Evolutionary conservation across 306 rosid species (phyloP), one percentile per base, ranked within the genome.

Genomic region (Crotalaria pallida): DNA sequence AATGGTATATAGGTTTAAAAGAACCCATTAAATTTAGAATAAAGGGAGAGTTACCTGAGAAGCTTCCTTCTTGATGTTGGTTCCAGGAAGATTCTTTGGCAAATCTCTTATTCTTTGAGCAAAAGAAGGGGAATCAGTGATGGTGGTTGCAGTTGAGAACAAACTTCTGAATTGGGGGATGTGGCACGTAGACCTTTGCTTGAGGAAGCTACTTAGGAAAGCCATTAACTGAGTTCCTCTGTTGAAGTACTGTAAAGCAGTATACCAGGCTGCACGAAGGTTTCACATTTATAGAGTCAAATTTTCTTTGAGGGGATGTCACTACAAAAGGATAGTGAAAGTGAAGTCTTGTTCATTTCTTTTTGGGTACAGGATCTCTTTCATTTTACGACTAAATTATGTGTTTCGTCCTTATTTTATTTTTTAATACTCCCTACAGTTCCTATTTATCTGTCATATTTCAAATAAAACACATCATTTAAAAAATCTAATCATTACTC

Each of bases 11-110:
- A n/a, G 31, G 3, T 27, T 5, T 5, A 27, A 27, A 27, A 3
- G 4, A 3, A 27, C 31, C 4, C 3, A 7, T 3, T 29, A 1
- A 7, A 29, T 29, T 2, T 5, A 29, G 2, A 18, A 2, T 19
- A 55, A 31, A 48, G 24, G 13, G 24, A 24, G 51, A 48, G 17
- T 43, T 81, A 92, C 98, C 80, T 89, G 89, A 21, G 88, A 81
- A 75, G 82, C 95, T 74, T 89, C 77, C 18, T 70, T 82, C 84
- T 82, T 86, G 83, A 92, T 86, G 44, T 77, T 82, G 77, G 83
- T 92, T 58, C 90, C 95, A 15, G 98, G 98, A 29, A 89, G 89
- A 73, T 83, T 84, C 64, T 88, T 92, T 5, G 98, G 98, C 17
- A 93, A 87, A 76, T 88, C 87, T 82, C 97, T 85, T 80, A 93